phyloP scores from a whole-genome alignment of 1,139 yeast genomes.

The Kurtzmaniella quercitrusa region DNA sequence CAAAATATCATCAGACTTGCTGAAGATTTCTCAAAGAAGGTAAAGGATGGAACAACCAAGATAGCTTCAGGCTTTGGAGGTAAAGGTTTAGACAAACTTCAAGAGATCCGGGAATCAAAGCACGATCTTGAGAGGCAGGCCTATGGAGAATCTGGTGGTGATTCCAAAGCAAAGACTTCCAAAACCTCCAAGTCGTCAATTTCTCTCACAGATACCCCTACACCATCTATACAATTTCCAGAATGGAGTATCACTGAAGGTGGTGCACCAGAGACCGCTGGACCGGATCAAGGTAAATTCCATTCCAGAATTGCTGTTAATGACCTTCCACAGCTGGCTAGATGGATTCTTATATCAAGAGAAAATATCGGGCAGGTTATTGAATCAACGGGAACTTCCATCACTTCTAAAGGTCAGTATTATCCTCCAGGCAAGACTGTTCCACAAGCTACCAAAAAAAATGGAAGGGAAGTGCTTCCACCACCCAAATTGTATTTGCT shows the following conservation, averaged over 20 bases:
- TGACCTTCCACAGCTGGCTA: slow-evolving; percentile 78
- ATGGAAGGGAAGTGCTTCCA: slow-evolving; percentile 37
- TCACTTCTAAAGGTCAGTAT: slow-evolving; percentile 79
- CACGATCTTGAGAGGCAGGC: slow-evolving; percentile 47
- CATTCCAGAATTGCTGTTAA: slow-evolving; percentile 75
- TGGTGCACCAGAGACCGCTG: slow-evolving; percentile 54
- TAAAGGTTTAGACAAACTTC: slow-evolving; percentile 81
- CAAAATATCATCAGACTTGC: slow-evolving; percentile 51
- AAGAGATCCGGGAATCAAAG: slow-evolving; percentile 58
- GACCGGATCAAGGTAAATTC: slow-evolving; percentile 61
- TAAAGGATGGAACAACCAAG: slow-evolving; percentile 68
- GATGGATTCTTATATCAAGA: slow-evolving; percentile 79
- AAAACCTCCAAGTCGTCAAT: neutral
- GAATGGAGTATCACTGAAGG: slow-evolving; percentile 53
- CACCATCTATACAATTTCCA: slow-evolving; percentile 22
- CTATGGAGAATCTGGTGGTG: slow-evolving; percentile 20
- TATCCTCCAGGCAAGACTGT: slow-evolving; percentile 56
- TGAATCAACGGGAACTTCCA: slow-evolving; percentile 72
- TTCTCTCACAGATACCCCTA: neutral
- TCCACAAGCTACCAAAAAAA: slow-evolving; percentile 30
- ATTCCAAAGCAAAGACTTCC: neutral
- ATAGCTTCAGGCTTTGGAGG: slow-evolving; percentile 86
- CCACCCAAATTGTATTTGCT: slow-evolving; percentile 76
- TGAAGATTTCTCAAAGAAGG: slow-evolving; percentile 52
- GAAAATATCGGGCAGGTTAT: slow-evolving; percentile 62